Percentiles rank a stretch among this genome's conserved stretches.
These are phyloP conservation scores for Podaxis sp. DNA, from an alignment of 768 basidiomycete species.

Conservation along the genomic window DNA sequence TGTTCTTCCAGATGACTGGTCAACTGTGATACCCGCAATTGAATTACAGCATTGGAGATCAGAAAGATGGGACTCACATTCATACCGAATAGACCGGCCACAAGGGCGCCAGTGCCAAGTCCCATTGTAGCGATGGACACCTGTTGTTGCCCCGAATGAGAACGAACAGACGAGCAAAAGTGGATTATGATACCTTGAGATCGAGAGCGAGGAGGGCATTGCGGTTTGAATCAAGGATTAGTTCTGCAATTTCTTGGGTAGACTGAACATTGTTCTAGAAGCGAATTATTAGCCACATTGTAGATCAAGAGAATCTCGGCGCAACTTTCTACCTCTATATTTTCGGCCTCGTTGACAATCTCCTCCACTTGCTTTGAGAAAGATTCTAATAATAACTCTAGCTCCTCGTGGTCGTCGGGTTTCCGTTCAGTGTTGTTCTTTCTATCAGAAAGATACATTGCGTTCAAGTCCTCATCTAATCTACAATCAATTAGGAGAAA, in stretches of 20 bases:
- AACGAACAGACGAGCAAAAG: neutral
- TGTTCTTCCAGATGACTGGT: conserved; percentile 70
- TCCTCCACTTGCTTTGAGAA: conserved; percentile 97
- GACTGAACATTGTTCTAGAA: conserved; percentile 87
- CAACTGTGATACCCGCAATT: conserved; percentile 45
- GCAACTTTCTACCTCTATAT: conserved; percentile 57
- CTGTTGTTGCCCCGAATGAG: conserved; percentile 32
- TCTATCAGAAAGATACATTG: conserved; percentile 94
- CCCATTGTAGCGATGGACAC: conserved; percentile 96
- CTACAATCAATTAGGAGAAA: conserved; percentile 2
- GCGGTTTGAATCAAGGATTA: conserved; percentile 94
- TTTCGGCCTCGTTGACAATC: conserved; percentile 91
- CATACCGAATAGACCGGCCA: conserved; percentile 95
- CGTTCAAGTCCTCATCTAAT: conserved; percentile 90
- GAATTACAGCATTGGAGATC: conserved; percentile 15
- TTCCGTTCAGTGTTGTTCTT: conserved; percentile 60
- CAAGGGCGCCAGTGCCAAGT: conserved; percentile 83
- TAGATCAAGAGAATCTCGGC: neutral
- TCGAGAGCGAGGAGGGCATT: conserved; percentile 91
- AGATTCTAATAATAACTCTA: conserved; percentile 91
- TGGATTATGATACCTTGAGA: conserved; percentile 60
- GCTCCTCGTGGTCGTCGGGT: conserved; percentile 83
- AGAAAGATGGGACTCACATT: conserved; percentile 59
- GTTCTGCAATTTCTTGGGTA: conserved; percentile 96
- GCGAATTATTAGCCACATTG: conserved; percentile 7